Conservation (phyloP, 2,329 filamentous ascomycete species). For the Epichloe sp. region DNA sequence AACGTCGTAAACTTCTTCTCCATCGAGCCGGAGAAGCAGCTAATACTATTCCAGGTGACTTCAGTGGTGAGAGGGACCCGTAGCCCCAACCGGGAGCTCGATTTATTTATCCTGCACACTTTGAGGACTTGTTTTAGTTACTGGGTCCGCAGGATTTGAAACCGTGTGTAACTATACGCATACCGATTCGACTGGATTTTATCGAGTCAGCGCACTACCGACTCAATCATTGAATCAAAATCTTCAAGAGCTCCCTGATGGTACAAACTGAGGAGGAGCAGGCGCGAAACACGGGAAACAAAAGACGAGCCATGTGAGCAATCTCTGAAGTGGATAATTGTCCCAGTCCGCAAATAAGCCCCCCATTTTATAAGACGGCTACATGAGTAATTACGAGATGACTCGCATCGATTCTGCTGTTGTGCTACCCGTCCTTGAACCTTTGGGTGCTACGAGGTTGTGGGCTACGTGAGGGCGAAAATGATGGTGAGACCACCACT, state of each 20-base stretch:
- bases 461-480: constrained; percentile 16
- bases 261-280: too few relatives aligned
- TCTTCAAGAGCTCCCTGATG: too few relatives aligned
- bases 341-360: background rate
- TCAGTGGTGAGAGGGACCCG: too few relatives aligned
- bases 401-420: constrained; percentile 1
- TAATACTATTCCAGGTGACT: background rate
- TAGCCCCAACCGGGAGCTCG: too few relatives aligned
- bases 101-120: too few relatives aligned
- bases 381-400: constrained; percentile 3
- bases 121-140: too few relatives aligned
- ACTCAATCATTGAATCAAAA: too few relatives aligned
- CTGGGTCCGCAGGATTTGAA: too few relatives aligned
- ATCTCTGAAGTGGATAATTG: background rate
- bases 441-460: background rate
- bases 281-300: background rate
- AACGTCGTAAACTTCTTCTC: background rate
- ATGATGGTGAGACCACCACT: background rate
- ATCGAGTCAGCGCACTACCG: too few relatives aligned
- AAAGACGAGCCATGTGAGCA: background rate
- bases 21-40: background rate
- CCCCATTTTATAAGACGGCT: background rate
- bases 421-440: constrained; percentile 3
- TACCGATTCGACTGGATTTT: too few relatives aligned
- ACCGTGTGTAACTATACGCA: too few relatives aligned